Evolutionary conservation across 2,329 filamentous ascomycete species (phyloP).

Genomic region (Epichloe gansuensis): DNA sequence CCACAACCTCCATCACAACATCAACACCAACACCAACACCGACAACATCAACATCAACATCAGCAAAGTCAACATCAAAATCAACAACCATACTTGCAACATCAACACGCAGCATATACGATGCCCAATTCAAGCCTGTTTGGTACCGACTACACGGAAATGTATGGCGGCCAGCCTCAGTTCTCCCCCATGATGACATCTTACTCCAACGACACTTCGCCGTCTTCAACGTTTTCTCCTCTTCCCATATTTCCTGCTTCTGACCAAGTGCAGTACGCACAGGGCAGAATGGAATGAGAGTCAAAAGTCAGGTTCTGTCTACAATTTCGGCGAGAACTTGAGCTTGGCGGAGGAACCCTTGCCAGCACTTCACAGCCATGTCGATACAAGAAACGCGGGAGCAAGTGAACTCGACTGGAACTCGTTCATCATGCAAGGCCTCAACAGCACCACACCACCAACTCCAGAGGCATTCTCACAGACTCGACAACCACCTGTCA

Average conservation of each 20-base stretch:
- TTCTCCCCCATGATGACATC: constrained; percentile 37
- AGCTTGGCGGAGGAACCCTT: constrained; percentile 22
- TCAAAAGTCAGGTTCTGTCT: constrained; percentile 18
- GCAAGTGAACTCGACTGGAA: constrained; percentile 28
- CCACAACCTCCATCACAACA: not conserved
- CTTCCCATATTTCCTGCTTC: constrained; percentile 30
- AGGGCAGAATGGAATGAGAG: constrained; percentile 25
- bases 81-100: constrained; percentile 18
- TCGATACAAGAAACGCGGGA: constrained; percentile 7
- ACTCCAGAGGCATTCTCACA: constrained; percentile 47
- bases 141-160: constrained; percentile 26
- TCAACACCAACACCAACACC: not conserved
- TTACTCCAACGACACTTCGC: constrained; percentile 47
- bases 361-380: constrained; percentile 12
- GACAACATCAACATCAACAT: constrained; percentile 1
- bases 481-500: constrained; percentile 34
- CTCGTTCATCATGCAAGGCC: constrained; percentile 30
- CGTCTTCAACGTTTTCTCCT: constrained; percentile 41
- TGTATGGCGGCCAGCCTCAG: constrained; percentile 28
- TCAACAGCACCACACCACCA: constrained; percentile 39
- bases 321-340: constrained; percentile 12
- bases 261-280: constrained; percentile 27
- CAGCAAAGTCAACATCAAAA: not conserved
- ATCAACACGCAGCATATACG: constrained; percentile 25
- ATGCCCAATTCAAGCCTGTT: constrained; percentile 24